Evolutionary conservation across 192 early-diverging fungal species (phyloP), one percentile per base, ranked within the genome.

Genomic region (Podila minutissima): DNA sequence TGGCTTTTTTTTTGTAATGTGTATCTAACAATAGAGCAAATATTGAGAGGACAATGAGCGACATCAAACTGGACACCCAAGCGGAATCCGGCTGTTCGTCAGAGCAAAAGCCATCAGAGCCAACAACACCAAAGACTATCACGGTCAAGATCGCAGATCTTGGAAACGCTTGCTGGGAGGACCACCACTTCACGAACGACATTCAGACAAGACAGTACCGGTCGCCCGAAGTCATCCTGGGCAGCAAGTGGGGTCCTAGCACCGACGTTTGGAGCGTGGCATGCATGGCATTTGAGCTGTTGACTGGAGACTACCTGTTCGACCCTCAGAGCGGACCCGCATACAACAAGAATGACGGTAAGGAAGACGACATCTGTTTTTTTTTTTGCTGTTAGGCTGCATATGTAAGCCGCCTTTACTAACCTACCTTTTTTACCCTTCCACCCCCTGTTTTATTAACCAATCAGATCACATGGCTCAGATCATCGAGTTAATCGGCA

Each of bases 141-240:
- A 87, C 88, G 32, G 94, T 99, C 64, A 99, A 99, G 85, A 95
- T 99, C 75, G 97, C 97, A 12, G 97, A 99, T 84, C 83, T 99
- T 24, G 97, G 97, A 22, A 99, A 99, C 81, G 95, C 97, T 33
- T 97, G 96, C 74, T 99, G 97, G 97, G 91, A 92, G 5, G 88
- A 97, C 78, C 93, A 98, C 75, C 96, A 99, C 74, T 98, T 97
- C 72, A 97, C 97, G 0, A 93, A 94, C 59, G 96, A 97, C 74
- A 98, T 99, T 68, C 97, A 99, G 83, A 99, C 97, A 50, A 91
- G 97, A 60, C 96, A 99, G 83, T 99, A 99, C 74, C 91, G 97
- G 66, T 94, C 93, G 19, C 97, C 97, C 37, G 97, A 99, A 83
- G 97, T 97, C 5, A 97, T 98, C 64, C 86, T 98, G n/a, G 97